Conservation (phyloP, 768 basidiomycete genomes). For the Mycena galericulata region DNA sequence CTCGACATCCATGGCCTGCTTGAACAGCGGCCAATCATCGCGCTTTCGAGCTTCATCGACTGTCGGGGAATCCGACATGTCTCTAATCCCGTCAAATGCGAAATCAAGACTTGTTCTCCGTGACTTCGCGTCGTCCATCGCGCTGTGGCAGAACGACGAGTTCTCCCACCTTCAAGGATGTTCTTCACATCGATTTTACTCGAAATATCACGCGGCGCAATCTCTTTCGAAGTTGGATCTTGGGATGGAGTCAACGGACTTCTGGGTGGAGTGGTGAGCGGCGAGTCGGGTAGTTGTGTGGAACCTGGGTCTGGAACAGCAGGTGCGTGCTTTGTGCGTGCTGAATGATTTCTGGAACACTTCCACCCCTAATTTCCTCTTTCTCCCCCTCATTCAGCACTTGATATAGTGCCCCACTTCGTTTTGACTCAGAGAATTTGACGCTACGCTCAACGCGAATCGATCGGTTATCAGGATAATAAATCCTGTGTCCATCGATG, state of each 20-base stretch:
- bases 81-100: background rate
- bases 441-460: too few species aligned
- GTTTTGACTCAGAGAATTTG: background rate
- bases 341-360: too few species aligned
- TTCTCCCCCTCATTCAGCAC: slow-evolving; percentile 6
- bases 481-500: too few species aligned
- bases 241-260: too few species aligned
- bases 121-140: background rate
- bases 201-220: too few species aligned
- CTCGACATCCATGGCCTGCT: too few species aligned
- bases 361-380: too few species aligned
- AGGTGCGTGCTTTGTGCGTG: background rate
- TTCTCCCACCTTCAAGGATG: background rate
- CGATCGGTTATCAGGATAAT: too few species aligned
- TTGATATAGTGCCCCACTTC: background rate
- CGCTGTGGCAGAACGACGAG: background rate
- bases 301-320: background rate
- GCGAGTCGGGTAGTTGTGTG: background rate
- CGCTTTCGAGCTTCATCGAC: slow-evolving; percentile 39
- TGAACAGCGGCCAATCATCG: slow-evolving; percentile 31
- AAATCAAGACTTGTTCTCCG: background rate
- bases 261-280: background rate
- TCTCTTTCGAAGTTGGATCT: too few species aligned
- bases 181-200: too few species aligned
- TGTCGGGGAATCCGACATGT: background rate